Conservation (phyloP, 78 protist species). For the Neovahlkampfia damariscottae region DNA sequence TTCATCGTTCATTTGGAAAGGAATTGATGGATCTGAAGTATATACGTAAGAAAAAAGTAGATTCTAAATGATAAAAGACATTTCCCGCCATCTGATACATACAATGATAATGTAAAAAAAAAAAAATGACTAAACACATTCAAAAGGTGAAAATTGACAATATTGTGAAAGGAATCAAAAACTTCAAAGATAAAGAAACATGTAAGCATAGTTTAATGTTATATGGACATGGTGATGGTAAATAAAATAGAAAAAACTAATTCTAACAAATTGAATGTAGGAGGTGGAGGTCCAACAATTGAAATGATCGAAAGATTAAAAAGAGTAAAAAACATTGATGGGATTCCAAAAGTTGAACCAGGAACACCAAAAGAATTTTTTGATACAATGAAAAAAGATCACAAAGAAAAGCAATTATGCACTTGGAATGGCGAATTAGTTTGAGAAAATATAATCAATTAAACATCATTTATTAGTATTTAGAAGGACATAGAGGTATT, state of each 20-base stretch:
- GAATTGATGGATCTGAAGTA: slow-evolving; percentile 64
- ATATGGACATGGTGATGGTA: slow-evolving; percentile 1
- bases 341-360: background rate
- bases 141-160: slow-evolving; percentile 34
- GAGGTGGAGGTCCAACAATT: background rate
- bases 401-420: background rate
- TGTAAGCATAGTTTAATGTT: background rate
- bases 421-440: slow-evolving; percentile 22
- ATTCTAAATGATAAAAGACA: no score
- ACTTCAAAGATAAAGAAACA: slow-evolving; percentile 39
- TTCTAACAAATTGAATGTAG: no score
- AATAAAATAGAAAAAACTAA: no score
- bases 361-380: background rate
- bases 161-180: background rate
- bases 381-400: slow-evolving; percentile 4
- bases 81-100: slow-evolving; percentile 4
- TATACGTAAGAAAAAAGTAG: slow-evolving; percentile 60
- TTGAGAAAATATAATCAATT: no score
- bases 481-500: slow-evolving; percentile 72
- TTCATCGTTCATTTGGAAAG: slow-evolving; percentile 55
- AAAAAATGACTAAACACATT: slow-evolving; percentile 42
- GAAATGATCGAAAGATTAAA: background rate
- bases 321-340: background rate
- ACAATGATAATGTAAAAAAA: background rate
- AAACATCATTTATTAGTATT: no score